Conservation (phyloP, 2,329 filamentous ascomycete species). For the Aspergillus chevalieri region DNA sequence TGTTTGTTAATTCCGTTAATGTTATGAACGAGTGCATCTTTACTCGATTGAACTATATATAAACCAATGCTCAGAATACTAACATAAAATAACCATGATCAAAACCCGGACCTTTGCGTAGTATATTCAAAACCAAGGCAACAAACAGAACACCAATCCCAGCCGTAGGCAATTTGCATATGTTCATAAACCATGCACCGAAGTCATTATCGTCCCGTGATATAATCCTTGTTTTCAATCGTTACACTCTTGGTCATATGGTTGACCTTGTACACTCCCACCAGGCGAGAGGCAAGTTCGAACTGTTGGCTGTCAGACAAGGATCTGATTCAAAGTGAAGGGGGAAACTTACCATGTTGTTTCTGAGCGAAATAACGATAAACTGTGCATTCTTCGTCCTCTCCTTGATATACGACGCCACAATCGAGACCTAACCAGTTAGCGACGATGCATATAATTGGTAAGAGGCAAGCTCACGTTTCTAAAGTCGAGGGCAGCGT, state of each 20-base stretch:
- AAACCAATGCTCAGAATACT: too few species aligned
- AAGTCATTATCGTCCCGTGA: conserved; percentile 34
- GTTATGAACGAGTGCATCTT: too few species aligned
- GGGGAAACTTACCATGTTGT: conserved; percentile 69
- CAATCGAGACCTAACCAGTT: conserved; percentile 72
- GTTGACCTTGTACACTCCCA: conserved; percentile 99
- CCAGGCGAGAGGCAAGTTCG: conserved; percentile 87
- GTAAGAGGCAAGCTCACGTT: conserved; percentile 62
- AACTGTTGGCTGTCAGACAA: conserved; percentile 47
- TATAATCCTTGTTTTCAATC: conserved; percentile 78
- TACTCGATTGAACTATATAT: too few species aligned
- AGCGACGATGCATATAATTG: conserved; percentile 1
- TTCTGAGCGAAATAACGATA: conserved; percentile 93
- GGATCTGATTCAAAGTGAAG: neutral
- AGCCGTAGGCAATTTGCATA: neutral
- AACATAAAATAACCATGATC: too few species aligned
- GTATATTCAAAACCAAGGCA: neutral
- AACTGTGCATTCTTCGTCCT: conserved; percentile 98
- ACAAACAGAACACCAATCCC: neutral
- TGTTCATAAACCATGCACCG: neutral
- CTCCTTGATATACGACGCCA: conserved; percentile 98
- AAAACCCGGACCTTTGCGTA: neutral
- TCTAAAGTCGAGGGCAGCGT: conserved; percentile 93
- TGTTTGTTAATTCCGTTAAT: too few species aligned
- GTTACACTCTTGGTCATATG: conserved; percentile 95